Percentiles rank a stretch among this genome's conserved stretches.
These are phyloP conservation scores for Hypericum androsaemum DNA, from an alignment of 345 rosid genomes.

Conservation along the genomic window DNA sequence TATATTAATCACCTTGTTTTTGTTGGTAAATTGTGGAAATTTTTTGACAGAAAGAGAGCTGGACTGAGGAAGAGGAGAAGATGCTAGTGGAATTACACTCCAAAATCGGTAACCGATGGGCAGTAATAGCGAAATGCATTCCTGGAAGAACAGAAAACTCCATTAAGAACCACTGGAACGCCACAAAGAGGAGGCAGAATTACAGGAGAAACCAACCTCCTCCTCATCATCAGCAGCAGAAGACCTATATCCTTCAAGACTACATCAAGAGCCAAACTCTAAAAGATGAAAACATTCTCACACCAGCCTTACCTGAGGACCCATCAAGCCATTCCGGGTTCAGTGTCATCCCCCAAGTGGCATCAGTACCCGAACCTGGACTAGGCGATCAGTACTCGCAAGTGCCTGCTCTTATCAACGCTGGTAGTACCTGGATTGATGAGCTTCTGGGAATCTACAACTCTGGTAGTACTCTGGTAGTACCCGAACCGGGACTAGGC, in stretches of 20 bases:
- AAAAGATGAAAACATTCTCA: conserved; percentile 24
- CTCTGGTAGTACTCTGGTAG: too few relatives aligned
- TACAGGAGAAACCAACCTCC: conserved; percentile 42
- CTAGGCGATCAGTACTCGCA: too few relatives aligned
- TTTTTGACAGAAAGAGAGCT: conserved; percentile 60
- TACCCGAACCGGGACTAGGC: too few relatives aligned
- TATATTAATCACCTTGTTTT: conserved; percentile 8
- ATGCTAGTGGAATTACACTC: conserved; percentile 59
- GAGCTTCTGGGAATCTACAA: too few relatives aligned
- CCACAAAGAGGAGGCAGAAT: conserved; percentile 73
- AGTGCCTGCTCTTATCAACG: too few relatives aligned
- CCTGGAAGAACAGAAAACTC: conserved; percentile 86
- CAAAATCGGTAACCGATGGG: conserved; percentile 83
- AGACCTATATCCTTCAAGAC: conserved; percentile 49
- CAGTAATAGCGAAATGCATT: conserved; percentile 75
- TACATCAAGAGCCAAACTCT: conserved; percentile 54
- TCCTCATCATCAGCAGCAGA: conserved; percentile 21
- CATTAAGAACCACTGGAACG: conserved; percentile 93
- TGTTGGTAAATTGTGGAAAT: neutral
- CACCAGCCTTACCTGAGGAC: conserved; percentile 32
- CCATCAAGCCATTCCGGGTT: too few relatives aligned
- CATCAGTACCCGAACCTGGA: too few relatives aligned
- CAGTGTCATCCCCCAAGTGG: too few relatives aligned
- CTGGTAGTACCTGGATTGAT: too few relatives aligned
- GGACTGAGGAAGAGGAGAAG: conserved; percentile 89